These are phyloP conservation scores for Scopulariopsis brevicaulis DNA, from an alignment of 2,329 filamentous ascomycete species.

Conservation along the genomic window DNA sequence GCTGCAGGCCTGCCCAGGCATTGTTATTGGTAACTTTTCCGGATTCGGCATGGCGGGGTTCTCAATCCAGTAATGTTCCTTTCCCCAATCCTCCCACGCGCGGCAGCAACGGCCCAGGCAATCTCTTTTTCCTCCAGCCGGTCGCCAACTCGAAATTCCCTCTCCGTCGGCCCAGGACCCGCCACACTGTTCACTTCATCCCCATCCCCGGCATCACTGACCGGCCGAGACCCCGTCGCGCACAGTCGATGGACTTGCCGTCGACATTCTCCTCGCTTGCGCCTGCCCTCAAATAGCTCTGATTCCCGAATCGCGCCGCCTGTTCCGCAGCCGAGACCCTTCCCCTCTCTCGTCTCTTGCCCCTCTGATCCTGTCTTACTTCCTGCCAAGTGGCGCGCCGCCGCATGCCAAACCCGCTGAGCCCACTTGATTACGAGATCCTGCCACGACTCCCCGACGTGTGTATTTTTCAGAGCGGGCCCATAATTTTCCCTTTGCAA, in stretches of 20 bases:
- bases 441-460: neutral
- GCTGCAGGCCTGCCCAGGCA: neutral
- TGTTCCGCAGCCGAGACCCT: neutral
- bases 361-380: neutral
- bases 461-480: neutral
- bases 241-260: neutral
- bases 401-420: neutral
- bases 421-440: neutral
- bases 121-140: neutral
- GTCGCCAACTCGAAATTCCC: neutral
- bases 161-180: neutral
- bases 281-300: neutral
- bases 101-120: neutral
- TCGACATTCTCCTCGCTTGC: neutral
- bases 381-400: neutral
- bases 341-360: neutral
- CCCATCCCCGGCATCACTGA: neutral
- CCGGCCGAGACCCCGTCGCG: neutral
- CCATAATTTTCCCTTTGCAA: neutral
- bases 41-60: neutral
- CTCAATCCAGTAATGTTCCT: neutral
- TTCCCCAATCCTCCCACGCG: neutral
- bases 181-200: neutral
- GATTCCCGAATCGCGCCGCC: neutral
- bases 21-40: neutral